Percentiles rank a stretch among this genome's conserved stretches.
Evolutionary conservation across 108 stramenopile genomes (phyloP).

Genomic region (Craspedostauros australis): DNA sequence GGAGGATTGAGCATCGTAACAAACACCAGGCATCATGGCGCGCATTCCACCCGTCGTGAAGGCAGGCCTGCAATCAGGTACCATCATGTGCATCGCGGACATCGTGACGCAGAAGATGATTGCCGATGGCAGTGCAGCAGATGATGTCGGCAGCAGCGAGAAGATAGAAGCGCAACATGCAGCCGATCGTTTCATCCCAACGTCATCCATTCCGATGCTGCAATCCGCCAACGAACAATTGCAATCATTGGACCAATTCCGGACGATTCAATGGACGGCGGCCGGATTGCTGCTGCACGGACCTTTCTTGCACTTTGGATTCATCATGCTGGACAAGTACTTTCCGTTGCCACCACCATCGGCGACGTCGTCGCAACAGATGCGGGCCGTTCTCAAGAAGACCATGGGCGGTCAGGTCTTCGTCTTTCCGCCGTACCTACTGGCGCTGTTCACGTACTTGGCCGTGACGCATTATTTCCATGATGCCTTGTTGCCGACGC

Average conservation of each 20-base stretch:
- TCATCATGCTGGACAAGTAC: constrained; percentile 22
- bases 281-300: constrained; percentile 34
- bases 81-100: constrained; percentile 38
- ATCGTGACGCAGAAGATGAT: constrained; percentile 24
- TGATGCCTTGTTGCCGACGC: constrained; percentile 22
- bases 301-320: constrained; percentile 36
- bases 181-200: too few species aligned
- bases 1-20: too few species aligned
- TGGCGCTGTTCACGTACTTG: constrained; percentile 29
- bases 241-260: background rate
- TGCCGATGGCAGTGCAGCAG: constrained; percentile 7
- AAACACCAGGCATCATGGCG: too few species aligned
- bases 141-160: too few species aligned
- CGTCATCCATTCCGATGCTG: too few species aligned
- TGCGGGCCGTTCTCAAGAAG: constrained; percentile 25
- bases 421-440: constrained; percentile 43
- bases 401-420: constrained; percentile 32
- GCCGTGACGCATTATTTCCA: constrained; percentile 22
- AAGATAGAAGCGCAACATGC: too few species aligned
- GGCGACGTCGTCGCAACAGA: constrained; percentile 8
- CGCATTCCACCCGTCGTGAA: too few species aligned
- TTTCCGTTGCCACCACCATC: too few species aligned
- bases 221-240: constrained; percentile 11
- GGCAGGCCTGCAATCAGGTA: constrained; percentile 32
- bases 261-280: constrained; percentile 39